Conservation (phyloP, 1,139 yeast species). For the Pichia sp. region DNA sequence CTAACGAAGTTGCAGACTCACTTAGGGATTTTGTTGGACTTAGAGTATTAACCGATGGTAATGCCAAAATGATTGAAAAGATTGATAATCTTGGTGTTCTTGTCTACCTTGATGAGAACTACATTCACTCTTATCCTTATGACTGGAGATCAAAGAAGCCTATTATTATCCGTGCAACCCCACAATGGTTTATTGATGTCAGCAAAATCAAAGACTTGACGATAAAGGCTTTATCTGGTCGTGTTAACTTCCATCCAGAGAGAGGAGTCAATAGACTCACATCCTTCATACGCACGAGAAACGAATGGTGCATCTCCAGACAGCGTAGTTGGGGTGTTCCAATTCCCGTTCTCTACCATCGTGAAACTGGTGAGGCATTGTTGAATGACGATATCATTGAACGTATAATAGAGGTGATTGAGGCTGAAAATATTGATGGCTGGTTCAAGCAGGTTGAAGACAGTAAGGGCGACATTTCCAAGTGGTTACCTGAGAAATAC, state of each 20-base stretch:
- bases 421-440: slow-evolving; percentile 55
- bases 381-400: slow-evolving; percentile 45
- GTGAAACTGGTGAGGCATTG: slow-evolving; percentile 51
- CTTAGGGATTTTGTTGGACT: slow-evolving; percentile 43
- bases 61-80: slow-evolving; percentile 37
- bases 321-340: slow-evolving; percentile 99
- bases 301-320: slow-evolving; percentile 97
- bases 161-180: slow-evolving; percentile 89
- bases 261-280: slow-evolving; percentile 63
- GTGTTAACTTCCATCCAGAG: slow-evolving; percentile 68
- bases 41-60: slow-evolving; percentile 57
- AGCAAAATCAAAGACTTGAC: slow-evolving; percentile 64
- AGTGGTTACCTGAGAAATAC: slow-evolving; percentile 62
- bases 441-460: slow-evolving; percentile 61
- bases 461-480: slow-evolving; percentile 32
- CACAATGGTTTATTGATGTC: slow-evolving; percentile 95
- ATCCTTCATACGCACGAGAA: slow-evolving; percentile 69
- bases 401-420: slow-evolving; percentile 46
- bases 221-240: slow-evolving; percentile 42
- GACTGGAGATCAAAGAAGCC: slow-evolving; percentile 98
- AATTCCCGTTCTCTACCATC: slow-evolving; percentile 73
- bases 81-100: slow-evolving; percentile 42
- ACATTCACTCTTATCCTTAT: slow-evolving; percentile 84
- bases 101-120: slow-evolving; percentile 39
- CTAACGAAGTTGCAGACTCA: slow-evolving; percentile 36